These are phyloP conservation scores for Grigorovia yakushimaensis DNA, from an alignment of 805 yeast species.

Conservation along the genomic window DNA sequence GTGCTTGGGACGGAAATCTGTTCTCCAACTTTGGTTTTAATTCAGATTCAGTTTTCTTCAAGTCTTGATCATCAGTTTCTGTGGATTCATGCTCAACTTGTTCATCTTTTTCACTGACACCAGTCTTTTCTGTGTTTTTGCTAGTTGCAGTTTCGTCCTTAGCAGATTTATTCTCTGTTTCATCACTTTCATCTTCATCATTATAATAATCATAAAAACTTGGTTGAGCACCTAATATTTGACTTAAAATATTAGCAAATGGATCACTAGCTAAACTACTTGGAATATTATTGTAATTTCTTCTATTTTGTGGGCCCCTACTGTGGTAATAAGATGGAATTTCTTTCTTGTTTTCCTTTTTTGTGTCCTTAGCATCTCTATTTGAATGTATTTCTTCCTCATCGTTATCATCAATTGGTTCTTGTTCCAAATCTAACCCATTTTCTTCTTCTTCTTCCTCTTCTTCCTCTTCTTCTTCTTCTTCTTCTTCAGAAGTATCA, in stretches of 20 bases:
- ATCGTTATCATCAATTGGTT: neutral
- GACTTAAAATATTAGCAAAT: conserved; percentile 6
- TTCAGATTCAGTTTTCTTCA: conserved; percentile 2
- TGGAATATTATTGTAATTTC: conserved; percentile 11
- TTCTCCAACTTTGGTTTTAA: conserved; percentile 3
- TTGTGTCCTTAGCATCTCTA: too few species aligned
- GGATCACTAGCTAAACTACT: neutral
- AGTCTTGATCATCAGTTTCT: conserved; percentile 3
- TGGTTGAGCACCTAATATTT: conserved; percentile 14
- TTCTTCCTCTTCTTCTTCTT: conserved; percentile 1
- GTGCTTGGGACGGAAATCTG: conserved; percentile 11
- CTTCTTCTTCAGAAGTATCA: conserved; percentile 5
- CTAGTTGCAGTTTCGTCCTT: neutral
- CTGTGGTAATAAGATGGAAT: conserved; percentile 20
- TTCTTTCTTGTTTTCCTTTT: neutral
- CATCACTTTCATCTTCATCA: conserved; percentile 11
- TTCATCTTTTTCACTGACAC: neutral
- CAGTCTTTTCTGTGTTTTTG: neutral
- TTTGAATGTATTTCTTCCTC: neutral
- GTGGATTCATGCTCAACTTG: neutral
- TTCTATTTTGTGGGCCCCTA: conserved; percentile 1
- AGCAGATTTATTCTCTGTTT: conserved; percentile 11
- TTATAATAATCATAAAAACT: conserved; percentile 2
- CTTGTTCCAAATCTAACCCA: neutral
- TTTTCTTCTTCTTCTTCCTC: conserved; percentile 10